These are phyloP conservation scores for Lentinula raphanica DNA, from an alignment of 768 basidiomycete genomes.

Conservation along the genomic window DNA sequence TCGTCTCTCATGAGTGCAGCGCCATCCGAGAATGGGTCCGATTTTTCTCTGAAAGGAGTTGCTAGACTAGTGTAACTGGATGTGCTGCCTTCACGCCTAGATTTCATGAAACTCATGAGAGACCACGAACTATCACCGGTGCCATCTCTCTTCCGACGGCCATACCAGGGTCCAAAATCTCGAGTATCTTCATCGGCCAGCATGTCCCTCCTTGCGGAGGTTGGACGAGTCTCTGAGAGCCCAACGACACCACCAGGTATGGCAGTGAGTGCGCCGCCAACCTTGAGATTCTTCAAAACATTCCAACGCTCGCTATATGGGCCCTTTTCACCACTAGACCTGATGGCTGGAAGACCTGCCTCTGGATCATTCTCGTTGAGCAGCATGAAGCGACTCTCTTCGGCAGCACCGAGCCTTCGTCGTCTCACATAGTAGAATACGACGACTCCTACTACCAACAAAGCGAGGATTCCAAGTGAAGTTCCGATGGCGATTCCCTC, in stretches of 20 bases:
- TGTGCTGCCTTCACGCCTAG: constrained; percentile 33
- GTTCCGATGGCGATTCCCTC: constrained; percentile 59
- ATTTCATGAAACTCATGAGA: constrained; percentile 37
- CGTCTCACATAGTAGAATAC: constrained; percentile 43
- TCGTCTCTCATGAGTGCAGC: constrained; percentile 32
- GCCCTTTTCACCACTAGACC: constrained; percentile 7
- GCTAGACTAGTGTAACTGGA: constrained; percentile 20
- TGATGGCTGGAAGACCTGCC: constrained; percentile 27
- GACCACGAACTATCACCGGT: constrained; percentile 52
- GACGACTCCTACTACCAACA: constrained; percentile 38
- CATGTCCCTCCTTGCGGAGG: constrained; percentile 55
- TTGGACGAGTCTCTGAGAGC: constrained; percentile 15
- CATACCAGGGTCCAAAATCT: constrained; percentile 33
- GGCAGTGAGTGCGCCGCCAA: constrained; percentile 27
- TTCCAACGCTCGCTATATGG: neutral
- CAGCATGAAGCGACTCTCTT: constrained; percentile 25
- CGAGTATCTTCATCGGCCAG: constrained; percentile 70
- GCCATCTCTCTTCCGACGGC: constrained; percentile 27
- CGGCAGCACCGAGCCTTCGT: constrained; percentile 15
- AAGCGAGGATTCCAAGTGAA: constrained; percentile 53
- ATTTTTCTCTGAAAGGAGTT: constrained; percentile 39
- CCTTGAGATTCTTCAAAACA: constrained; percentile 3
- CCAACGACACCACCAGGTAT: constrained; percentile 11
- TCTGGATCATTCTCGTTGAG: constrained; percentile 26
- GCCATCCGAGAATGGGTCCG: constrained; percentile 47